Evolutionary conservation across 2,329 filamentous ascomycete genomes (phyloP).

Genomic region (Botrytis fragariae): DNA sequence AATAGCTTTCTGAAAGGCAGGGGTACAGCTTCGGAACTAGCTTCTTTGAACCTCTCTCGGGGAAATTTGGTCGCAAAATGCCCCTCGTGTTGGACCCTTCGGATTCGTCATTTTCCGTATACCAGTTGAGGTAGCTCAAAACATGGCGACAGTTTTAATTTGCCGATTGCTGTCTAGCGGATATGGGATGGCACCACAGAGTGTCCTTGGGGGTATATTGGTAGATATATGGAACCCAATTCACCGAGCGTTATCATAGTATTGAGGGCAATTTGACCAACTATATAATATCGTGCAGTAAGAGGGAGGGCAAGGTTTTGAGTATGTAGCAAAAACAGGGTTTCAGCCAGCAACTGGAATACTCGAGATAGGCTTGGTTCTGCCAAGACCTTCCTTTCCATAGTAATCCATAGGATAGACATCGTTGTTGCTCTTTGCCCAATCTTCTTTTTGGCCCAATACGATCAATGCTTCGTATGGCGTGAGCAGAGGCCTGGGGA

Average conservation of each 20-base stretch:
- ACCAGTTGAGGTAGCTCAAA: conserved; percentile 51
- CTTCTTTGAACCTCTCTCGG: conserved; percentile 45
- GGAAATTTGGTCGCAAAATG: conserved; percentile 47
- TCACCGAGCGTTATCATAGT: conserved; percentile 50
- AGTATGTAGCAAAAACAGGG: not conserved
- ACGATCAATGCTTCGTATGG: conserved; percentile 94
- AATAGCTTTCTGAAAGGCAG: conserved; percentile 26
- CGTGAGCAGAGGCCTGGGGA: conserved; percentile 81
- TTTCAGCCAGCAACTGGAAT: conserved; percentile 28
- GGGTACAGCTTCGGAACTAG: not conserved
- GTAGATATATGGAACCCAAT: conserved; percentile 62
- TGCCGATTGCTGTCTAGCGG: conserved; percentile 52
- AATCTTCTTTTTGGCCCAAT: conserved; percentile 75
- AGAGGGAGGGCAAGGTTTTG: too few relatives aligned
- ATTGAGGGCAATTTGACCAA: not conserved
- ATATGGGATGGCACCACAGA: conserved; percentile 52
- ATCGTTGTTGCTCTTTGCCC: conserved; percentile 58
- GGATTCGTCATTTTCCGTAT: conserved; percentile 56
- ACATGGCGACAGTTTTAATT: conserved; percentile 52
- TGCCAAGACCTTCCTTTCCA: conserved; percentile 82
- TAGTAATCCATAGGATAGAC: conserved; percentile 99
- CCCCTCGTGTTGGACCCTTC: conserved; percentile 47
- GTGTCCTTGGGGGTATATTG: conserved; percentile 54
- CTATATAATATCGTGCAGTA: not conserved
- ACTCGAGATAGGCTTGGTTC: conserved; percentile 54